Evolutionary conservation across 768 basidiomycete species (phyloP).

Genomic region (Sporobolomyces phaffii): DNA sequence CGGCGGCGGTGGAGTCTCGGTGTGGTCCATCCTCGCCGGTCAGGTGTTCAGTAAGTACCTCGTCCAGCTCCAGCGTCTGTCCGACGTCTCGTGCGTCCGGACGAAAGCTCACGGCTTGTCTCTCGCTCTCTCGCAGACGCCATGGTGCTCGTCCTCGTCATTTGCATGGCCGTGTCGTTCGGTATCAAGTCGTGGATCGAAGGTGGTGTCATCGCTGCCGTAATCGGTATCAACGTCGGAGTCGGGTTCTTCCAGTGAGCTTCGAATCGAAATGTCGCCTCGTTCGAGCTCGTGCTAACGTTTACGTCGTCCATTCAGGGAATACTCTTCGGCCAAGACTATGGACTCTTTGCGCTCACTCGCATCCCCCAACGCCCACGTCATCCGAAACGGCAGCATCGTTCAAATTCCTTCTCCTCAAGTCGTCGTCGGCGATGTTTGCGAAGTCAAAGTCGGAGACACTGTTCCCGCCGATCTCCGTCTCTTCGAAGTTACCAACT

Average conservation of each 20-base stretch:
- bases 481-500: conserved; percentile 41
- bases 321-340: conserved; percentile 53
- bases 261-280: too few relatives aligned
- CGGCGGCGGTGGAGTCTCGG: conserved; percentile 36
- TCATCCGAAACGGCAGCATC: conserved; percentile 51
- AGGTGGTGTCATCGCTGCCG: conserved; percentile 53
- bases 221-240: conserved; percentile 47
- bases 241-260: conserved; percentile 5
- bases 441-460: conserved; percentile 49
- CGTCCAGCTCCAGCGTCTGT: conserved; percentile 34
- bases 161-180: conserved; percentile 52
- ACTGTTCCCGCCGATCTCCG: conserved; percentile 49
- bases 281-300: too few relatives aligned
- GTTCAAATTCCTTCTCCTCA: conserved; percentile 50
- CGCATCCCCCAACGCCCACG: conserved; percentile 52
- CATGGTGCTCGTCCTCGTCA: conserved; percentile 42
- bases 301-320: conserved; percentile 52
- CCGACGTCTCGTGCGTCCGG: too few relatives aligned
- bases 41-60: conserved; percentile 47
- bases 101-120: not conserved
- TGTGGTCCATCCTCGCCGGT: conserved; percentile 43
- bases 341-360: conserved; percentile 54
- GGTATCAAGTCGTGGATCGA: conserved; percentile 56
- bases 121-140: not conserved
- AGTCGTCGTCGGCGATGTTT: conserved; percentile 50